Percentiles rank a stretch among this genome's conserved stretches.
Evolutionary conservation across 805 yeast genomes (phyloP).

Genomic region (Hermanozyma aechmeae): DNA sequence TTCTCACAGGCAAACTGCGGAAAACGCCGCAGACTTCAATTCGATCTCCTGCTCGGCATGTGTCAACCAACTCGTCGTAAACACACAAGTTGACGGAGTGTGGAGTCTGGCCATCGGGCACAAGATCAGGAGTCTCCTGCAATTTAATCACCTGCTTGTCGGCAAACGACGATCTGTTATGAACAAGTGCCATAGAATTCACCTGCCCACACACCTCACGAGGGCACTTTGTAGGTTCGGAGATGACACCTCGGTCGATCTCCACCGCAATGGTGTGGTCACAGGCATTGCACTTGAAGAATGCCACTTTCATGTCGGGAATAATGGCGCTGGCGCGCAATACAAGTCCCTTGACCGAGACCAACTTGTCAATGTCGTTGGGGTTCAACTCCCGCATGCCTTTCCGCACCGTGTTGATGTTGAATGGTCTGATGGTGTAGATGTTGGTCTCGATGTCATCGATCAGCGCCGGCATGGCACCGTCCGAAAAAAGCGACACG

Average conservation of each 20-base stretch:
- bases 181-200: slow-evolving; percentile 84
- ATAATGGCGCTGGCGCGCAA: slow-evolving; percentile 83
- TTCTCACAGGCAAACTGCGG: slow-evolving; percentile 84
- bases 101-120: slow-evolving; percentile 98
- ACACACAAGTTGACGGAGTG: slow-evolving; percentile 91
- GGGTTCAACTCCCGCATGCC: slow-evolving; percentile 95
- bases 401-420: slow-evolving; percentile 51
- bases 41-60: slow-evolving; percentile 94
- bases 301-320: slow-evolving; percentile 97
- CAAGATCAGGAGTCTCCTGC: slow-evolving; percentile 93
- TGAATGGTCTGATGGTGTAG: slow-evolving; percentile 85
- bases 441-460: slow-evolving; percentile 74
- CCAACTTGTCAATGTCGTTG: slow-evolving; percentile 86
- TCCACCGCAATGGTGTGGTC: slow-evolving; percentile 87
- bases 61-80: slow-evolving; percentile 91
- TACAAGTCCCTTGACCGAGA: slow-evolving; percentile 83
- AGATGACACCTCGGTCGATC: slow-evolving; percentile 88
- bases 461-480: slow-evolving; percentile 16
- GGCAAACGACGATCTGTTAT: slow-evolving; percentile 86
- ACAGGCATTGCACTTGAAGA: slow-evolving; percentile 91
- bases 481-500: slow-evolving; percentile 59
- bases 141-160: slow-evolving; percentile 91
- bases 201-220: slow-evolving; percentile 72
- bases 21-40: slow-evolving; percentile 93
- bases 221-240: slow-evolving; percentile 93